Evolutionary conservation across 2,329 filamentous ascomycete genomes (phyloP), one percentile per base, ranked within the genome.

Genomic region (Fusarium incarnatum): DNA sequence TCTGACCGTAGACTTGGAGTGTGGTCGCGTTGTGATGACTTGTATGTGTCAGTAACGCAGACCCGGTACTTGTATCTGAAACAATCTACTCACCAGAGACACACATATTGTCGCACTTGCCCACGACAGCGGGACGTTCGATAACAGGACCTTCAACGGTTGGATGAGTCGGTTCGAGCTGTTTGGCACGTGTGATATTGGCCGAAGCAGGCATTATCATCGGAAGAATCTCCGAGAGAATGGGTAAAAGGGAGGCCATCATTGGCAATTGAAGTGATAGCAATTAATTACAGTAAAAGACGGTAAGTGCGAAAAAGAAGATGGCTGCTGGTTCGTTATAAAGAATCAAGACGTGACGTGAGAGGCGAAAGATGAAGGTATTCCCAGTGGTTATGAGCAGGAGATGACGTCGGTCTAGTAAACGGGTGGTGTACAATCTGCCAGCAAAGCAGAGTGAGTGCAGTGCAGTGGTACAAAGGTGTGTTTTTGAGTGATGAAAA

Each of bases 11-110:
- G 89, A 89, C 4, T 84, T 80, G 28, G 88, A 88, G 55, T 87
- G 85, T 9, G 91, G 88, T 68, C 88, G 87, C 4, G 90, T 87
- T 41, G 89, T 86, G 79, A 92, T 84, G 12, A 92, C 87, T 88
- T 25, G 20, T 2, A 12, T 1, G 11, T 23, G 46, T 70, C 23
- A 71, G 56, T 41, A 20, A 5, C 28, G 11, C 20, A 30, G 10
- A 16, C 18, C 13, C 22, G 28, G 15, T 27, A 2, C 2, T 11
- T 23, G 11, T 25, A 28, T 49, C 32, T 2, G 34, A 47, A 53
- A 50, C 27, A 54, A 74, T 41, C 37, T 27, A 42, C 87, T 81
- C 79, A 87, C 90, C 85, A 47, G 88, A 88, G 30, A 89, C 89
- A 76, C 91, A 92, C 79, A 93, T 86, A 64, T 86, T 87, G 64